Base-by-base conservation (phyloP, 495 filamentous ascomycete genomes). In the Neurospora sublineolata region DNA sequence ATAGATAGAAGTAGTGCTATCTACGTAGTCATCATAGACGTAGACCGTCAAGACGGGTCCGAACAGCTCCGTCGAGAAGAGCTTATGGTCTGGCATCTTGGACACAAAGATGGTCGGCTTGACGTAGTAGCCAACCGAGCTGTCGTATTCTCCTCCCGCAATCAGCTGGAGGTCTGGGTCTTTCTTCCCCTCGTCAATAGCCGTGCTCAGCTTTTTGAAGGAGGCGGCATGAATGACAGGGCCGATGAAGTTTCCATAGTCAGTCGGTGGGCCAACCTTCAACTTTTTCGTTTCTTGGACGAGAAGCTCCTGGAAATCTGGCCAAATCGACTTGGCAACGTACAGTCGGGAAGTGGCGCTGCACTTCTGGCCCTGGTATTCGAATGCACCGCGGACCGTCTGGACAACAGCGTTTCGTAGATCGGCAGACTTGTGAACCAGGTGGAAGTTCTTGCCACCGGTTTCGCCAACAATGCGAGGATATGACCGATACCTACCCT, bases 321-420 rank as follows among this genome's bases (percentile, higher is more conserved):
- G 86, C 81, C 90, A 90, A 58, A 92, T 79, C 0, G 90, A 93
- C 73, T 86, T 81, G 0, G 93, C 88, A 9, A 96, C 84, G 77
- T 95, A 96, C 18, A 88, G 73, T 18, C 93, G 87, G 67, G 92
- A 94, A 2, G 90, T 92, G 60, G 93, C 93, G 75, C 89, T 92
- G 82, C 93, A 96, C 80, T 96, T 97, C 80, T 97, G 93, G 30
- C 93, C 93, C 78, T 94, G 91, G 78, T 92, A 97, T 81, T 97
- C 93, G 76, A 96, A 97, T 9, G 93, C 90, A 46, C 92, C 93
- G 46, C 93, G 90, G 37, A 97, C 88, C 11, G 93, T 96, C 74
- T 95, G 90, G 60, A 90, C 83, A 11, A 88, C 91, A 37, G 93
- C 93, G 75, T 93, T 94, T 40, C 86, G 80, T 64, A 93, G 76